Conservation (phyloP, 306 rosid species). For the Trifolium subterraneum region DNA sequence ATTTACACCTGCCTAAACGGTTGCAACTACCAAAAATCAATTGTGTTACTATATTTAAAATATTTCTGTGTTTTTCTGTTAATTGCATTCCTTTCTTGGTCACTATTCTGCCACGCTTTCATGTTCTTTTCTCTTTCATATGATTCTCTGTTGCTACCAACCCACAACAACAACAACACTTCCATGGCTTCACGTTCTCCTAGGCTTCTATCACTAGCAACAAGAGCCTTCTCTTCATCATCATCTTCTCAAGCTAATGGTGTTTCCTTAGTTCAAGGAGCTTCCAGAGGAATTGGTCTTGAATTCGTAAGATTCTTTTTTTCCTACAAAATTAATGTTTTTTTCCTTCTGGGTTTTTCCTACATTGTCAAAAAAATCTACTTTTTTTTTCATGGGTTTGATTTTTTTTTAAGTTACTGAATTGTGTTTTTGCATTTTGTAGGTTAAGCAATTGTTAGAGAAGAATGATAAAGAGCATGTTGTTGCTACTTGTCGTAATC, state of each 20-base stretch:
- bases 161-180: constrained; percentile 4
- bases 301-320: constrained; percentile 50
- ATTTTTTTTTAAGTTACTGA: no score
- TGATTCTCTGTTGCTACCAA: constrained; percentile 5
- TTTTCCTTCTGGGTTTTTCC: not conserved
- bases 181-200: constrained; percentile 48
- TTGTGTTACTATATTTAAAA: not conserved
- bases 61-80: no score
- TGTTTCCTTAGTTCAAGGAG: constrained; percentile 65
- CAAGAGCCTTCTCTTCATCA: constrained; percentile 44
- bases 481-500: constrained; percentile 88
- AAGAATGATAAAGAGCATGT: constrained; percentile 77
- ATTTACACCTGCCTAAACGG: no score
- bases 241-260: constrained; percentile 42
- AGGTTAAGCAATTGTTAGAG: constrained; percentile 88
- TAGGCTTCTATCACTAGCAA: constrained; percentile 36
- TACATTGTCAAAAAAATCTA: constrained; percentile 14
- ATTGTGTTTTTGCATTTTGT: not conserved
- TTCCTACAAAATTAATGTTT: no score
- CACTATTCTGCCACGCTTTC: constrained; percentile 41
- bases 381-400: constrained; percentile 4
- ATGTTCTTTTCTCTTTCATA: not conserved
- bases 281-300: constrained; percentile 69
- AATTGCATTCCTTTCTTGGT: constrained; percentile 22
- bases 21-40: not conserved